Percentiles rank a stretch among this genome's conserved stretches.
These are phyloP conservation scores for Cladosporium sp. DNA, from an alignment of 2,329 filamentous ascomycete species.

Conservation along the genomic window DNA sequence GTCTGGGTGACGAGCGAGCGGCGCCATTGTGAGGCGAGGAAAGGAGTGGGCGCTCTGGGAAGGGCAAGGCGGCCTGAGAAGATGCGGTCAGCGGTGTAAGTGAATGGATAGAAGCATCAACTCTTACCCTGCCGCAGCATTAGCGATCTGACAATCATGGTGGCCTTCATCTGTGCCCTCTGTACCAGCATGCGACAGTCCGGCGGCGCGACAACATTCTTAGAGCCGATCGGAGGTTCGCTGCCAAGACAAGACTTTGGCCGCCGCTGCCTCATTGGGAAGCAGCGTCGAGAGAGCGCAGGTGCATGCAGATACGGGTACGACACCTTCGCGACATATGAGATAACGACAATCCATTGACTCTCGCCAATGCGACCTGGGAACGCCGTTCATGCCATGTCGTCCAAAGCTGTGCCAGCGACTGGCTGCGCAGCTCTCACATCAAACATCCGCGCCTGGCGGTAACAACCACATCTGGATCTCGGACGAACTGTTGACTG, in stretches of 20 bases:
- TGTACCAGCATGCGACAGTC: background rate
- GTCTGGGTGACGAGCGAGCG: constrained; percentile 34
- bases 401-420: constrained; percentile 13
- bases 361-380: background rate
- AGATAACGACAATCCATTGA: background rate
- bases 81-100: background rate
- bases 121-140: constrained; percentile 37
- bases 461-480: constrained; percentile 44
- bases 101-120: background rate
- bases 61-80: constrained; percentile 37
- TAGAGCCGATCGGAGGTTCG: background rate
- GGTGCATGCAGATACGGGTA: background rate
- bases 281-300: background rate
- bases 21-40: constrained; percentile 31
- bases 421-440: constrained; percentile 12
- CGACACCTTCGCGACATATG: background rate
- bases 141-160: constrained; percentile 43
- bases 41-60: constrained; percentile 30
- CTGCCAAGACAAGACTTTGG: background rate
- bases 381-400: constrained; percentile 24
- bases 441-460: constrained; percentile 3
- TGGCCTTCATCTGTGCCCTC: constrained; percentile 8
- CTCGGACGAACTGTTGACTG: constrained; percentile 52
- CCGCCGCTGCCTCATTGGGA: background rate
- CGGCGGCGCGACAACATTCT: background rate